These are phyloP conservation scores for Scedosporium aurantiacum DNA, from an alignment of 2,329 filamentous ascomycete genomes.

Conservation along the genomic window DNA sequence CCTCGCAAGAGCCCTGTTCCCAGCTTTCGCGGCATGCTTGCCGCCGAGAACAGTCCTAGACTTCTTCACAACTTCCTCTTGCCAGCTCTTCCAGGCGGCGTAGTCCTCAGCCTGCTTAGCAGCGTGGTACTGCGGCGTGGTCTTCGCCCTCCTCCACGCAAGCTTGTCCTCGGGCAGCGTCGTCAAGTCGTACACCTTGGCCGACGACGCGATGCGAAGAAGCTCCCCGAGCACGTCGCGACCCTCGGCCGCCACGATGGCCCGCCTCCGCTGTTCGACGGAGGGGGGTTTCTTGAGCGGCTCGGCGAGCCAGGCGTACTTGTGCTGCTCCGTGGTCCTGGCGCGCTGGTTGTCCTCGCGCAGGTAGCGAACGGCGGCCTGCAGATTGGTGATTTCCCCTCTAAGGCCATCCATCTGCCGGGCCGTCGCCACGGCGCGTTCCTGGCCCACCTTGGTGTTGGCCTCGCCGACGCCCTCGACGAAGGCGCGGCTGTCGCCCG, in stretches of 20 bases:
- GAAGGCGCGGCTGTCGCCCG: constrained; percentile 47
- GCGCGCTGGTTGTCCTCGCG: constrained; percentile 56
- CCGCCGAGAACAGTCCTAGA: constrained; percentile 25
- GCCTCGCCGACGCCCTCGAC: constrained; percentile 26
- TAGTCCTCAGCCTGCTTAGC: constrained; percentile 56
- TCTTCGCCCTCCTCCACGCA: constrained; percentile 54
- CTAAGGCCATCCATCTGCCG: constrained; percentile 64
- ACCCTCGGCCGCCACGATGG: constrained; percentile 47
- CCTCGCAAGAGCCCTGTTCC: constrained; percentile 29
- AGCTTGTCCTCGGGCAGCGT: constrained; percentile 47
- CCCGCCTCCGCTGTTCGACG: constrained; percentile 36
- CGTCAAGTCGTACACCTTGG: constrained; percentile 49
- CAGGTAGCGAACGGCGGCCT: constrained; percentile 56
- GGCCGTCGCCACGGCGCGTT: constrained; percentile 57
- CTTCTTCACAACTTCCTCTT: constrained; percentile 43
- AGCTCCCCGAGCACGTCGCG: constrained; percentile 54
- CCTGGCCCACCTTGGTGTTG: constrained; percentile 47
- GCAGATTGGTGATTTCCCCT: constrained; percentile 52
- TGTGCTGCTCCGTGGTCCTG: constrained; percentile 43
- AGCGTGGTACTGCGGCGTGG: constrained; percentile 55
- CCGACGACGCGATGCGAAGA: constrained; percentile 45
- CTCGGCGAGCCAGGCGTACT: constrained; percentile 49
- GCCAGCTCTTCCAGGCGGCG: constrained; percentile 49
- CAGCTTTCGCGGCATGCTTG: constrained; percentile 6
- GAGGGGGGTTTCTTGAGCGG: constrained; percentile 40